Percentiles rank a stretch among this genome's conserved stretches.
phyloP scores from a whole-genome alignment of 1,284 basidiomycete genomes.

The Ceratobasidium sp. region DNA sequence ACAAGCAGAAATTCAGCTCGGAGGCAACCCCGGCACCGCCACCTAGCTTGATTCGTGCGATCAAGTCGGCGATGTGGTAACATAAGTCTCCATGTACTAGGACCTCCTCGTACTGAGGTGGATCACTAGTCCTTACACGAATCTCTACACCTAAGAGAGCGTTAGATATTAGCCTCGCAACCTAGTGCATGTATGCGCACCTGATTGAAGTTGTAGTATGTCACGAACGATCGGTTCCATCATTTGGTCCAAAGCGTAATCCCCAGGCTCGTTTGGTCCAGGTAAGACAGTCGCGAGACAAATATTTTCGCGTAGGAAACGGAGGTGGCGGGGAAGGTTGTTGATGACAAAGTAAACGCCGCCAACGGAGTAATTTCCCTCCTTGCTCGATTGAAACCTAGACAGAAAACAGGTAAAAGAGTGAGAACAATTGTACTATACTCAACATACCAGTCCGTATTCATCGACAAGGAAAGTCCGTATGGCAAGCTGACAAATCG shows the following conservation, averaged over 20 bases:
- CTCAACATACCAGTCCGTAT: slow-evolving; percentile 8
- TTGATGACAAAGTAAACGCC: slow-evolving; percentile 5
- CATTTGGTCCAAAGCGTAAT: slow-evolving; percentile 10
- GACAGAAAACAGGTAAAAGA: background rate
- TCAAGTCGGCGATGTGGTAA: slow-evolving; percentile 15
- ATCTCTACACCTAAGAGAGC: background rate
- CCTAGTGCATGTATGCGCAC: background rate
- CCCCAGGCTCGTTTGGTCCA: slow-evolving; percentile 11
- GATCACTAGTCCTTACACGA: background rate
- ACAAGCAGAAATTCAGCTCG: slow-evolving; percentile 23
- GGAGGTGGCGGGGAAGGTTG: slow-evolving; percentile 27
- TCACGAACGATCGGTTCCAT: background rate
- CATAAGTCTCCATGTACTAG: background rate
- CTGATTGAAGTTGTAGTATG: background rate
- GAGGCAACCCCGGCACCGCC: slow-evolving; percentile 3
- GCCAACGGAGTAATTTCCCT: background rate
- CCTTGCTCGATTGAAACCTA: slow-evolving; percentile 8
- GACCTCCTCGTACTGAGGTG: background rate
- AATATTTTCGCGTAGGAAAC: slow-evolving; percentile 12
- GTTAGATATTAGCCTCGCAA: background rate
- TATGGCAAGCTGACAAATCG: slow-evolving; percentile 13
- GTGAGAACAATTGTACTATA: too few species aligned
- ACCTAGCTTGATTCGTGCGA: slow-evolving; percentile 11
- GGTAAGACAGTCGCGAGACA: background rate
- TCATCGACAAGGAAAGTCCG: slow-evolving; percentile 1